These are phyloP conservation scores for Podospora sp. DNA, from an alignment of 495 filamentous ascomycete genomes.

Conservation along the genomic window DNA sequence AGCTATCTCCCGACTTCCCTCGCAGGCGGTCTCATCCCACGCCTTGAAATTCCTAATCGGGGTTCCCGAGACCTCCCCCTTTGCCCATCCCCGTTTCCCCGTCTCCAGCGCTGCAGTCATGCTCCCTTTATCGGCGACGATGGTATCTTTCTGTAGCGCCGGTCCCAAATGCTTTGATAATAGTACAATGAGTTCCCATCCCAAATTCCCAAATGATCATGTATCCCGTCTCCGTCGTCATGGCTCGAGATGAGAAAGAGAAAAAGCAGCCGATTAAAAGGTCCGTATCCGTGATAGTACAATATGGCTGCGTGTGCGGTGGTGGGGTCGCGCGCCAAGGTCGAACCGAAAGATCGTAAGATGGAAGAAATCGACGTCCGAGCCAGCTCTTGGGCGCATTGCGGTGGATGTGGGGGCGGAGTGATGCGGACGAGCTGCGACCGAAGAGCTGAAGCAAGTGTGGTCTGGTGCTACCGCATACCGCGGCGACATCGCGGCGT, in stretches of 20 bases:
- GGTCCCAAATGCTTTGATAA: conserved; percentile 29
- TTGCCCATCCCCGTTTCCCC: background rate
- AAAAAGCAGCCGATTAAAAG: conserved; percentile 34
- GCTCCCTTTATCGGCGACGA: conserved; percentile 31
- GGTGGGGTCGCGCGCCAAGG: conserved; percentile 15
- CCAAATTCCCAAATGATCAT: conserved; percentile 17
- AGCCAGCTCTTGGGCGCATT: conserved; percentile 33
- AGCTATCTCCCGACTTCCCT: background rate
- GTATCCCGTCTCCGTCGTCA: conserved; percentile 24
- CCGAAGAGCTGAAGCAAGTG: background rate
- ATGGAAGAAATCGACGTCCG: conserved; percentile 20
- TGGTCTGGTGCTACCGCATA: background rate
- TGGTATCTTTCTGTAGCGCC: conserved; percentile 33
- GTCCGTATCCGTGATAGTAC: conserved; percentile 37
- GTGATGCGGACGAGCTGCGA: background rate
- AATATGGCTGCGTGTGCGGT: conserved; percentile 22
- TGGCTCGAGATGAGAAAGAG: conserved; percentile 24
- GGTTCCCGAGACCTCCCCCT: background rate
- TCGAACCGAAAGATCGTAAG: conserved; percentile 21
- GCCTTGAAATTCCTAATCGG: background rate
- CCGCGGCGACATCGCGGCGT: background rate
- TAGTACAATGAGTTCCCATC: conserved; percentile 20
- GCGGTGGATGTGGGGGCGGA: background rate
- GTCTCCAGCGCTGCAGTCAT: conserved; percentile 19
- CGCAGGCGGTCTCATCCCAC: background rate